Evolutionary conservation across 108 stramenopile species (phyloP), one percentile per base, ranked within the genome.

Genomic region (Fragilaria radians): DNA sequence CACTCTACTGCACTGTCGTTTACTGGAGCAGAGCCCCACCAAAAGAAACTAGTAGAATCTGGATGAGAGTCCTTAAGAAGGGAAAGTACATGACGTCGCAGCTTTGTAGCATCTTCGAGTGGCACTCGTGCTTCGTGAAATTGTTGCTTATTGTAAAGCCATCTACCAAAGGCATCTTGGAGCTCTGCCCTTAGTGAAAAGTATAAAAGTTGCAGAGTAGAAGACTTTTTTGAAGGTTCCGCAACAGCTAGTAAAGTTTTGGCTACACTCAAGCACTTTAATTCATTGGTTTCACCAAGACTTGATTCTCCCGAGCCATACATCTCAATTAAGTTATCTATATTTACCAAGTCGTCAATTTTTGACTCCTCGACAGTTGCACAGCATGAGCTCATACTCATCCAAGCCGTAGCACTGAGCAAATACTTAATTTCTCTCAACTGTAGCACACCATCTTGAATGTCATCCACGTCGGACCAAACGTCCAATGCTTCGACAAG

Each of bases 31-130:
- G 23, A 51, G 23, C n/a, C 17, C 23, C 23, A 51, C n/a, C n/a
- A 25, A 51, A 51, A 25, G 50, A 2, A 22, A 3, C 19, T 21
- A 22, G 22, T 19, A 32, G 4, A 22, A 5, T 32, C 32, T n/a
- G 22, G 32, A 1, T 57, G 25, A 21, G 28, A 14, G 32, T 57
- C 55, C 28, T 27, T 2, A 17, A 33, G 31, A 22, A 57, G 32
- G 28, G 32, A n/a, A n/a, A 57, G 31, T 1, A 57, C 32, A 2
- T 29, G 19, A 34, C 55, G 55, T 24, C 28, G 32, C 3, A 22
- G 55, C n/a, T 36, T 32, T 19, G 33, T 2, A 1, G 55, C 55
- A 14, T 57, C 55, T 34, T 36, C 55, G n/a, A 57, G 31, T 19
- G 31, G 28, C 3, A 27, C 3, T 57, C 5, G n/a, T 2, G 55